Evolutionary conservation across 805 yeast genomes (phyloP).

Genomic region (Sugiyamaella qingdaonensis): DNA sequence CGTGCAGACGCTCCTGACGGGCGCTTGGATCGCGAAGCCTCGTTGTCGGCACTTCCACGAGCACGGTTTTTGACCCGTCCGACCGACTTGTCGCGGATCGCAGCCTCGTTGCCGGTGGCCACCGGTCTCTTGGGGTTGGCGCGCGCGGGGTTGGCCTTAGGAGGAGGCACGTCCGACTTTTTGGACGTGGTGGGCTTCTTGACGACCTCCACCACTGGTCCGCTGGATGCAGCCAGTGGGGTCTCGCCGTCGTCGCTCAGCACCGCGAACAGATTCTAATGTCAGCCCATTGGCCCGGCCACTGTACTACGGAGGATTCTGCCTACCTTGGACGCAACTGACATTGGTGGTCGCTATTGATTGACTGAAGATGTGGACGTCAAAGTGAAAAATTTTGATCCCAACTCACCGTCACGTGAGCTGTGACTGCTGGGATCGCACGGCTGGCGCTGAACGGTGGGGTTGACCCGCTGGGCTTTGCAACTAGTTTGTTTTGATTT

Average conservation of each 20-base stretch:
- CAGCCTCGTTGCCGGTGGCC: slow-evolving; percentile 75
- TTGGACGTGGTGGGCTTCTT: slow-evolving; percentile 80
- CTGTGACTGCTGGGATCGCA: neutral
- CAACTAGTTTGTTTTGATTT: too few species aligned
- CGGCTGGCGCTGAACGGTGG: too few species aligned
- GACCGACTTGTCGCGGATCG: slow-evolving; percentile 65
- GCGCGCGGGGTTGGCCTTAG: slow-evolving; percentile 54
- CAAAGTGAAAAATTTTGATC: slow-evolving; percentile 13
- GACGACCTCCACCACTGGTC: slow-evolving; percentile 42
- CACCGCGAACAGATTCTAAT: slow-evolving; percentile 23
- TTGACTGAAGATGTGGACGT: slow-evolving; percentile 1
- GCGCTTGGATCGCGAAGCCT: slow-evolving; percentile 49
- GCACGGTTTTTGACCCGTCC: slow-evolving; percentile 59
- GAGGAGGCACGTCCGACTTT: slow-evolving; percentile 72
- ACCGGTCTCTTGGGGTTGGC: slow-evolving; percentile 50
- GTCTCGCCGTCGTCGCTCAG: slow-evolving; percentile 23
- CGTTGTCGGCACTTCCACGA: slow-evolving; percentile 29
- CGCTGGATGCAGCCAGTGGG: slow-evolving; percentile 12
- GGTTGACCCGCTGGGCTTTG: too few species aligned
- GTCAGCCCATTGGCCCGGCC: neutral
- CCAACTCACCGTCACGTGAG: slow-evolving; percentile 3
- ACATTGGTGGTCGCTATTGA: slow-evolving; percentile 15
- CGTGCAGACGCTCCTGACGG: slow-evolving; percentile 45
- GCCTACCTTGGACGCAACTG: slow-evolving; percentile 26
- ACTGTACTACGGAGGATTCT: neutral